Base-by-base conservation (phyloP, 2,329 filamentous ascomycete species). In the Exophiala sp. region DNA sequence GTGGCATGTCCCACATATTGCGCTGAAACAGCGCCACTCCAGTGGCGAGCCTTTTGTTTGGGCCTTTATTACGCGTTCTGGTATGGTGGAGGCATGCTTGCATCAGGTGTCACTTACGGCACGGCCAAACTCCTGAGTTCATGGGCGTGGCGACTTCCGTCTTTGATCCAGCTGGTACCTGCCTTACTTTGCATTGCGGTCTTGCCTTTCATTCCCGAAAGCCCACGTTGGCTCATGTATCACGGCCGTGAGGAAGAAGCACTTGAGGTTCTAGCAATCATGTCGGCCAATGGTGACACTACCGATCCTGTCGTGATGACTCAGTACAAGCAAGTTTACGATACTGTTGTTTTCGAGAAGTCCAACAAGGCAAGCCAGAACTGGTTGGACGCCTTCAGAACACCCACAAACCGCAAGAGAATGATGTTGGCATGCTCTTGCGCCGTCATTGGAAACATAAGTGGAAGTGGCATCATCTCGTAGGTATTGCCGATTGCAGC, bases 181-280 rank as follows among this genome's bases (percentile, higher is more conserved):
- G 33, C 35, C 20, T n/a, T 62, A 33, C 36, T 61, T 10, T 57
- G 63, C 20, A 70, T 80, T n/a, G 51, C 66, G 7, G 73, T 77
- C 48, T 65, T 78, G 47, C 49, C 57, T 1, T 65, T 64, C 42
- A 61, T 64, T 20, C 63, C 63, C 8, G 63, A 66, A 50, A 62
- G 56, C 1, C 63, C 62, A 8, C 54, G 61, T 12, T 65, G 63
- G 42, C 52, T 65, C 12, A 56, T 63, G 51, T 58, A 62, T 54
- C 55, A 61, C 33, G 60, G 56, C 24, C 50, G 47, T 2, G 14
- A 42, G 14, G 49, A 47, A 4, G 54, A 56, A 49, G 63, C 20
- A 51, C 68, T 40, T 8, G 21, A 47, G 24, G 49, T 50, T 7
- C 14, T 56, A 1, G 49, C 54, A 5, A 42, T 40, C 11, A 49